Evolutionary conservation across 2,329 filamentous ascomycete genomes (phyloP).

Genomic region (Pseudogymnoascus sp.): DNA sequence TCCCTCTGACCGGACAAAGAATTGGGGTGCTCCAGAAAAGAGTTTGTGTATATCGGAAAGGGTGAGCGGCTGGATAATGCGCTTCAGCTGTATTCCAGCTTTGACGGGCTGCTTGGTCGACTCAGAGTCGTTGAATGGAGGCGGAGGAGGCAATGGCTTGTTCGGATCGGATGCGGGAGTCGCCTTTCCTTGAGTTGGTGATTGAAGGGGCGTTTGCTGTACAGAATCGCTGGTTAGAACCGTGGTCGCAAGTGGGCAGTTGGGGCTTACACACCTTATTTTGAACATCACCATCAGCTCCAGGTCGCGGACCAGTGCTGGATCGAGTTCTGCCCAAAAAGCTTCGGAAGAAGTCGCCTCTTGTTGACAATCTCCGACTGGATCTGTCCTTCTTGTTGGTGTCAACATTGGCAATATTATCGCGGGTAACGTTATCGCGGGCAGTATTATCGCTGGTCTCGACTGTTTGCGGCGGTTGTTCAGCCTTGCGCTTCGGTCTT

Average conservation of each 20-base stretch:
- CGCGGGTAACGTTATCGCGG: neutral
- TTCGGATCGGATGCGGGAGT: constrained; percentile 37
- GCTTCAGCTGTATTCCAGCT: constrained; percentile 41
- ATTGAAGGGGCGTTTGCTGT: neutral
- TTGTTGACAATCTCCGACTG: neutral
- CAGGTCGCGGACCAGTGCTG: neutral
- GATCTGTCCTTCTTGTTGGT: neutral
- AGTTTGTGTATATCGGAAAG: constrained; percentile 58
- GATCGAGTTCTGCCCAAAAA: neutral
- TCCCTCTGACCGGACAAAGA: constrained; percentile 54
- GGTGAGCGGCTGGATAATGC: constrained; percentile 53
- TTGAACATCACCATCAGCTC: neutral
- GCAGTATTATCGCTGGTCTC: neutral
- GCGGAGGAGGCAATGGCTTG: constrained; percentile 51
- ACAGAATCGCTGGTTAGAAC: neutral
- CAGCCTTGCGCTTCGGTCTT: constrained; percentile 16
- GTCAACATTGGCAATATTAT: neutral
- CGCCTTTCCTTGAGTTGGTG: neutral
- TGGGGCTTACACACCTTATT: neutral
- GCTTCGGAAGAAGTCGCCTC: constrained; percentile 2
- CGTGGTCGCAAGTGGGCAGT: neutral
- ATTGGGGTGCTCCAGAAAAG: constrained; percentile 71
- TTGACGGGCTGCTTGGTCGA: constrained; percentile 25
- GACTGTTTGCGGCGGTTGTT: neutral
- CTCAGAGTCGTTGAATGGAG: constrained; percentile 34